Base-by-base conservation (phyloP, 2,329 filamentous ascomycete species). In the Trichophyton equinum region DNA sequence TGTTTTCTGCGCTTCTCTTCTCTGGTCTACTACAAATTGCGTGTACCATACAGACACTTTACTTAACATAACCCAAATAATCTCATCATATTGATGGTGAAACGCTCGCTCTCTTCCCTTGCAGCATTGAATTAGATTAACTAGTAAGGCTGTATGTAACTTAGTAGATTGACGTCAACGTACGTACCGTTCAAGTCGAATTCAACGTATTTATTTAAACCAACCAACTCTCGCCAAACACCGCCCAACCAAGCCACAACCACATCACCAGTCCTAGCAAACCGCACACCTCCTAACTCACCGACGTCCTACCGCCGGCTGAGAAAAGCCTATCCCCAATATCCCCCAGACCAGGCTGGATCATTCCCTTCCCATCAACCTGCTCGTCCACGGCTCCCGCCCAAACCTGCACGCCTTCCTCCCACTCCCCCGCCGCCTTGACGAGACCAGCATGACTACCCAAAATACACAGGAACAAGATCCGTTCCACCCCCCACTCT, bases 321-420 rank as follows among this genome's bases (percentile, higher is more conserved):
- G 95, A 77, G 75, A 92, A 96, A 74, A 97, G 73, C 57, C 92
- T 79, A 75, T 97, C 92, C 0, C 92, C 92, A 61, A 96, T 85
- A 75, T 96, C 92, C 1, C 91, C 92, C 65, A 96, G 69, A 0
- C 92, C 92, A 0, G 91, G 91, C 77, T 87, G 88, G 65, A 96
- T 85, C 91, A 96, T 96, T 7, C 92, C 91, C 65, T 79, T 81
- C n/a, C 81, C 78, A 65, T 91, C 89, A 60, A 94, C 61, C 70
- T 82, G 81, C 64, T 76, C 76, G 73, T 97, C 92, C 20, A 95
- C 79, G 0, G 84, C 90, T 0, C 89, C 92, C 44, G 92, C 79
- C 85, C 89, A 96, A 60, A 97, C 80, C 67, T 77, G 68, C 49
- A 77, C 73, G 4, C 72, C 68, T 55, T 70, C 87, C 1, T 84